Conservation (phyloP, 257 asterid species). For the Solanum bukasovii region DNA sequence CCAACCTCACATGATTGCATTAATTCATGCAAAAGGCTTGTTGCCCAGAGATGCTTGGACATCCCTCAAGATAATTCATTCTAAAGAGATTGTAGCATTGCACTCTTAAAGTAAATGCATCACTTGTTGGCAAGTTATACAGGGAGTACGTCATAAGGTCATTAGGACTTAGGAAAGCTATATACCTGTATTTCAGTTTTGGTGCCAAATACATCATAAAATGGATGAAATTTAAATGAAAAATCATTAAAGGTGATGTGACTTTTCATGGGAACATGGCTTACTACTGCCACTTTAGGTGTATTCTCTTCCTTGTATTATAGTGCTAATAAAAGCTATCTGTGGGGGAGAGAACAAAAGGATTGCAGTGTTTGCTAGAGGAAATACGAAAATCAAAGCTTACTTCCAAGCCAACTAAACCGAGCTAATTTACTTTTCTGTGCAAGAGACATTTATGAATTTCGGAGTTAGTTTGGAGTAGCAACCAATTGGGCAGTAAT, state of each 20-base stretch:
- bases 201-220: neutral
- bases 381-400: neutral
- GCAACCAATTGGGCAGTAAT: neutral
- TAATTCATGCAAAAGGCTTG: neutral
- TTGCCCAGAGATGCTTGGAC: neutral
- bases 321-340: neutral
- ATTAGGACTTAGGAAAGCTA: neutral
- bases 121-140: neutral
- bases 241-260: neutral
- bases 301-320: neutral
- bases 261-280: neutral
- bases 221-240: neutral
- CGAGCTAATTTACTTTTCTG: neutral
- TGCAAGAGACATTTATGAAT: neutral
- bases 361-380: neutral
- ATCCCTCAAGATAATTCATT: neutral
- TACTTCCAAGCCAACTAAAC: neutral
- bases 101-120: neutral
- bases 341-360: neutral
- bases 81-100: neutral
- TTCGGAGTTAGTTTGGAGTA: neutral
- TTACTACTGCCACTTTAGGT: neutral
- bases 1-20: neutral
- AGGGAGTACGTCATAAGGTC: neutral
- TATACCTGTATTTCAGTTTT: neutral